Percentiles rank a stretch among this genome's conserved stretches.
phyloP scores from a whole-genome alignment of 148 eudicot genomes.

The Rhododendron vialii region DNA sequence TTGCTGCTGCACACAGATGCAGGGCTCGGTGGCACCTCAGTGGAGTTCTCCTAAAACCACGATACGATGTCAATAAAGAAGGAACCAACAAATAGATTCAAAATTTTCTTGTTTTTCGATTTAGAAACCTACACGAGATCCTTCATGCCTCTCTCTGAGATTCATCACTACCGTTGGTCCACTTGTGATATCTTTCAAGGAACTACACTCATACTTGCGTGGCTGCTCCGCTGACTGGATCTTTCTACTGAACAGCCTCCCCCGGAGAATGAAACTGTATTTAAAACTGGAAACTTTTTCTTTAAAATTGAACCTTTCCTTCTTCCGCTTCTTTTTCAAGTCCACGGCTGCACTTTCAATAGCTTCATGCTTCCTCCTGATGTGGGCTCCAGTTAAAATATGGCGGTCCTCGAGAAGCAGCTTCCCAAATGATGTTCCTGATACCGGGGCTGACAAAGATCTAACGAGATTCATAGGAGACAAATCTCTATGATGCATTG shows the following conservation, averaged over 20 bases:
- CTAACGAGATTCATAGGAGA: slow-evolving; percentile 74
- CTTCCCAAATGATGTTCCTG: slow-evolving; percentile 86
- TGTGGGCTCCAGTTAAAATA: slow-evolving; percentile 68
- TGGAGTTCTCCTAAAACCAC: slow-evolving; percentile 65
- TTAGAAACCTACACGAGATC: slow-evolving; percentile 12
- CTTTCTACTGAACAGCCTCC: slow-evolving; percentile 67
- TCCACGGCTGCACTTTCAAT: slow-evolving; percentile 34
- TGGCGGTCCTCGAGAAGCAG: slow-evolving; percentile 91
- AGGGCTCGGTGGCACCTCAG: slow-evolving; percentile 98
- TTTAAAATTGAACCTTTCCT: slow-evolving; percentile 60
- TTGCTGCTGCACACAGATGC: slow-evolving; percentile 80
- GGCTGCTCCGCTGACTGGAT: slow-evolving; percentile 50
- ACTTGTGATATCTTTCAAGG: slow-evolving; percentile 40
- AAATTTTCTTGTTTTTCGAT: background rate
- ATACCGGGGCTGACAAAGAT: slow-evolving; percentile 90
- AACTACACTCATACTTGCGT: slow-evolving; percentile 31
- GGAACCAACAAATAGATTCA: background rate
- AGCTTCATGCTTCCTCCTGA: slow-evolving; percentile 81
- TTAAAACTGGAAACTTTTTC: slow-evolving; percentile 70
- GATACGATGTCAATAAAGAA: background rate
- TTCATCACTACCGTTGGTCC: slow-evolving; percentile 54
- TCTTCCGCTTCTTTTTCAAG: slow-evolving; percentile 43
- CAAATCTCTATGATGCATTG: slow-evolving; percentile 31
- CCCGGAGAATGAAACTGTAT: slow-evolving; percentile 58
- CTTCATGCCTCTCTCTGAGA: slow-evolving; percentile 56